These are phyloP conservation scores for Pneumocystis jirovecii DNA, from an alignment of 1,139 yeast genomes.

Conservation along the genomic window DNA sequence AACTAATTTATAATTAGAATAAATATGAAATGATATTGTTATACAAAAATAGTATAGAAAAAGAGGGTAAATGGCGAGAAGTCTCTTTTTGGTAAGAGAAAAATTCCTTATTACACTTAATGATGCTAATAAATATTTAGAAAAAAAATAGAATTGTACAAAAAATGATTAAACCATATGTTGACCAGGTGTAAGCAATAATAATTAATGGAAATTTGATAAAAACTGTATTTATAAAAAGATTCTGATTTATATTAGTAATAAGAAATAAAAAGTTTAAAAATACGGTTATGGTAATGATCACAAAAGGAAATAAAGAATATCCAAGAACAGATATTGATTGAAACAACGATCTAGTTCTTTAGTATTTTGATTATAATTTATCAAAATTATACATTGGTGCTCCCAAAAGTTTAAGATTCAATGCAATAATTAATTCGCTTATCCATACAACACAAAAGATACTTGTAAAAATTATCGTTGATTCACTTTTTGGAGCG, in stretches of 20 bases:
- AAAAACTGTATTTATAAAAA: conserved; percentile 37
- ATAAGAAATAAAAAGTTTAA: conserved; percentile 41
- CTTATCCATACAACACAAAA: conserved; percentile 48
- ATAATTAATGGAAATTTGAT: conserved; percentile 41
- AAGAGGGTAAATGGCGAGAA: conserved; percentile 68
- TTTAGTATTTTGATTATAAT: not conserved
- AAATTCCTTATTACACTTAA: conserved; percentile 50
- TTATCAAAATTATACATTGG: not conserved
- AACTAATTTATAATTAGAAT: not conserved
- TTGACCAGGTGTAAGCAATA: conserved; percentile 53
- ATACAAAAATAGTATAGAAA: conserved; percentile 40
- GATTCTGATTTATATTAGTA: not conserved
- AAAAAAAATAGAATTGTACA: not conserved
- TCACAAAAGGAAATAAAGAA: conserved; percentile 60
- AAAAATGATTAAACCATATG: conserved; percentile 24
- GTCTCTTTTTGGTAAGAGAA: conserved; percentile 57
- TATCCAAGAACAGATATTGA: conserved; percentile 73
- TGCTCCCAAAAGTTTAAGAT: conserved; percentile 65
- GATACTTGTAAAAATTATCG: conserved; percentile 46
- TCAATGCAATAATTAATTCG: conserved; percentile 40
- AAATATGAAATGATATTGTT: not conserved
- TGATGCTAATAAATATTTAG: conserved; percentile 29
- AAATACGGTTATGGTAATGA: conserved; percentile 22
- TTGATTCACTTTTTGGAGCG: conserved; percentile 28
- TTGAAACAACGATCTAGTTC: conserved; percentile 42